Evolutionary conservation across 805 yeast species (phyloP), one percentile per base, ranked within the genome.

Genomic region (Schwanniomyces pseudopolymorphus): DNA sequence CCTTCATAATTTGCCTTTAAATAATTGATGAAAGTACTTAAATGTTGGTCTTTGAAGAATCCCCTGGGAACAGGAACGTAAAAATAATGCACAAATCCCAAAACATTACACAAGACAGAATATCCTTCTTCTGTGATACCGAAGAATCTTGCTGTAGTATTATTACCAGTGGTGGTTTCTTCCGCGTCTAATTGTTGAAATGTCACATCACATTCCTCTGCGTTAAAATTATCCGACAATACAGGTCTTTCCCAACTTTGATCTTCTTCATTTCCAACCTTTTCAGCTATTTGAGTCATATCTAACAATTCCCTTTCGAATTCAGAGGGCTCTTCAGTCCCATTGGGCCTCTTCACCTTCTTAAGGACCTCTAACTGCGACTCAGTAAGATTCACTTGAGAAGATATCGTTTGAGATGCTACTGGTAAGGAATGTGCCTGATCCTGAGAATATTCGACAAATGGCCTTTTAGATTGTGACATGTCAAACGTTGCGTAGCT

Each of bases 101-200:
- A 79, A 13, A 94, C 94, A 55, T 87, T 89, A 69, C 98, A 91
- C 53, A 91, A 74, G 17, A 94, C 88, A 0, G 97, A 87, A 59
- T 89, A 72, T 3, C 99, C 99, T 46, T 81, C 84, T 47, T 75
- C 80, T 1, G 98, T 90, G 33, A 95, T 90, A 47, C 99, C 99
- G 65, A 91, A 94, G 59, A 95, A 85, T 45, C 97, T 78, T 0
- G 91, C 87, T 1, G 81, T 76, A 0, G 86, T 79, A 21, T 78
- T 72, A 13, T 81, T 83, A 31, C 80, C 79, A 7, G 79, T 61
- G 24, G 68, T 61, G 2, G 87, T 79, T 58, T 94, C 99, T 58
- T 94, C 98, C 1, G 96, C 96, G 64, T 94, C 99, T 56, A 94
- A 72, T 59, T 94, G 99, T 65, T 94, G 98, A 63, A 91, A 91